Percentiles rank a stretch among this genome's conserved stretches.
These are phyloP conservation scores for Coniochaeta hoffmannii DNA, from an alignment of 2,329 filamentous ascomycete species.

Conservation along the genomic window DNA sequence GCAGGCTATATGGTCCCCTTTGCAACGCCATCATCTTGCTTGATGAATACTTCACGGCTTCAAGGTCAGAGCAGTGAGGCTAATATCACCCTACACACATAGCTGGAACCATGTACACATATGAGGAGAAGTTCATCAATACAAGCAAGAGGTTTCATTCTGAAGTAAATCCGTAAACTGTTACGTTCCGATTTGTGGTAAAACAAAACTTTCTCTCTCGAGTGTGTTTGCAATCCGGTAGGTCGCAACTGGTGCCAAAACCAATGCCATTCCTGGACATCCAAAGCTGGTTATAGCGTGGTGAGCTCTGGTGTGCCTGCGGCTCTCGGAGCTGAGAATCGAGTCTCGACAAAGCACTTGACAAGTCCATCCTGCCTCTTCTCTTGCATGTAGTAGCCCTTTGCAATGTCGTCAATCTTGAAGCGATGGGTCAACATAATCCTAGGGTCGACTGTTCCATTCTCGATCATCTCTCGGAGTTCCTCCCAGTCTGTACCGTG, in stretches of 20 bases:
- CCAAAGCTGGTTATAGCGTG: background rate
- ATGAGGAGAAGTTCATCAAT: too few relatives aligned
- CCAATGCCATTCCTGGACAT: too few relatives aligned
- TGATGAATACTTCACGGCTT: too few relatives aligned
- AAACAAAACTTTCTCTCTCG: background rate
- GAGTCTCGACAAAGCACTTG: constrained; percentile 10
- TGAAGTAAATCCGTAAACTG: too few relatives aligned
- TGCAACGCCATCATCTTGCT: too few relatives aligned
- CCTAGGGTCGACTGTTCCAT: constrained; percentile 6
- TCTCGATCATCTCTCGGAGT: constrained; percentile 7
- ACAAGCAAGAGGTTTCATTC: too few relatives aligned
- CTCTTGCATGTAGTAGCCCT: constrained; percentile 9
- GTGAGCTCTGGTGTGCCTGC: constrained; percentile 8
- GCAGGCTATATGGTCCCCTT: too few relatives aligned
- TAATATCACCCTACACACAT: too few relatives aligned
- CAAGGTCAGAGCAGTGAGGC: too few relatives aligned
- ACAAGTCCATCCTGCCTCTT: constrained; percentile 6
- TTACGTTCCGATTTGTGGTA: background rate
- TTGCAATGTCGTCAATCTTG: constrained; percentile 8
- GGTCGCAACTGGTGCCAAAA: too few relatives aligned
- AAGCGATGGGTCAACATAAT: constrained; percentile 9
- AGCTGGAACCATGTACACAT: too few relatives aligned
- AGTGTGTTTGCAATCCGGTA: too few relatives aligned
- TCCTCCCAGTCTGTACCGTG: constrained; percentile 6
- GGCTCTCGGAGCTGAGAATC: constrained; percentile 6